A percentile compares a stretch with the other conserved stretches of the same genome.
Evolutionary conservation across 2,329 filamentous ascomycete genomes (phyloP).

Genomic region (Hymenoscyphus scutula): DNA sequence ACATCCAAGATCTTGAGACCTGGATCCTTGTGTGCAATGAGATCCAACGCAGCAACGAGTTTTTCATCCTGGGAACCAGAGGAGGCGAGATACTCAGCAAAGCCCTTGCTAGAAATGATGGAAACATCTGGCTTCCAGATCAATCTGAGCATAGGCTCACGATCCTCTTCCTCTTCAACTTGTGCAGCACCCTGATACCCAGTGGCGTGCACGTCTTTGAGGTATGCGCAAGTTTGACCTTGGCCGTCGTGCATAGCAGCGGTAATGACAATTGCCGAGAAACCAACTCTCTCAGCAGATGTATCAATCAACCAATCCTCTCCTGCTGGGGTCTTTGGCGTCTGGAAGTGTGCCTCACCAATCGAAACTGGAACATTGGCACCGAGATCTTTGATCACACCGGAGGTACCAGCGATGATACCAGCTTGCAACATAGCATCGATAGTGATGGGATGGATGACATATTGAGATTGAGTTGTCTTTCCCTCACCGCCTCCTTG

Average conservation of each 20-base stretch:
- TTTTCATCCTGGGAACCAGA: background rate
- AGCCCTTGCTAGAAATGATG: constrained; percentile 9
- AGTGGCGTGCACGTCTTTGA: constrained; percentile 13
- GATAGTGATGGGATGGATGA: constrained; percentile 56
- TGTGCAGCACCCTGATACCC: constrained; percentile 11
- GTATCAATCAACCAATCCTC: constrained; percentile 5
- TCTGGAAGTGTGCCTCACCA: constrained; percentile 1
- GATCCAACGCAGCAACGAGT: constrained; percentile 1
- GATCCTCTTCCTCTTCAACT: constrained; percentile 4
- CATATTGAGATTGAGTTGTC: constrained; percentile 16
- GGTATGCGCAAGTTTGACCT: constrained; percentile 10
- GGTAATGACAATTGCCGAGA: constrained; percentile 12
- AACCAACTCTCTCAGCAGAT: constrained; percentile 11
- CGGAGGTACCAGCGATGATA: constrained; percentile 22
- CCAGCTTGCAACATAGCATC: constrained; percentile 55
- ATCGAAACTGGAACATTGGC: constrained; percentile 19
- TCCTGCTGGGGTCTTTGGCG: background rate
- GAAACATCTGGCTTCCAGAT: constrained; percentile 19
- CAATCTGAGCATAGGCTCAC: constrained; percentile 17
- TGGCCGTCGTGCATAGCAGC: constrained; percentile 11
- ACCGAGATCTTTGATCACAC: constrained; percentile 10
- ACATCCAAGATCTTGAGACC: constrained; percentile 2
- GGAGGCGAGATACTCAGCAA: background rate
- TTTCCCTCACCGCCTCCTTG: constrained; percentile 9
- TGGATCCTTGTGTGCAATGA: background rate